A percentile compares a stretch with the other conserved stretches of the same genome.
Conservation (phyloP, 257 asterid genomes). For the Petunia secreta region DNA sequence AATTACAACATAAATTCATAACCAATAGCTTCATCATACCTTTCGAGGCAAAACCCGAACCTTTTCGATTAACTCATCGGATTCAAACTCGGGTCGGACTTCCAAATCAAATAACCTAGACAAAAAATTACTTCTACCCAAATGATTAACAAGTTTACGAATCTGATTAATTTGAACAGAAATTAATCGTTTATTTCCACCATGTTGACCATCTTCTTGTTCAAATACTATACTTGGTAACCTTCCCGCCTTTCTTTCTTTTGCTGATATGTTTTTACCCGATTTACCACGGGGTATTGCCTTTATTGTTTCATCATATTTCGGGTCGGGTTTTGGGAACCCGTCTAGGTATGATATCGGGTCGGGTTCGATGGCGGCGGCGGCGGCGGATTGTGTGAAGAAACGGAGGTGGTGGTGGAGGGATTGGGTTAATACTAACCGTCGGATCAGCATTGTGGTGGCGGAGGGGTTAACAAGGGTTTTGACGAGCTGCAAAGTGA, state of each 20-base stretch:
- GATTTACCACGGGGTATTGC: slow-evolving; percentile 73
- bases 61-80: slow-evolving; percentile 69
- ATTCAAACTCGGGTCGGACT: slow-evolving; percentile 60
- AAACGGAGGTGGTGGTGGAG: slow-evolving; percentile 40
- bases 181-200: slow-evolving; percentile 91
- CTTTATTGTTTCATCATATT: slow-evolving; percentile 68
- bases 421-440: slow-evolving; percentile 49
- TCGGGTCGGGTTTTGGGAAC: slow-evolving; percentile 79
- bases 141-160: slow-evolving; percentile 80
- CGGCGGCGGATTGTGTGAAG: slow-evolving; percentile 48
- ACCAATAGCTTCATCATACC: slow-evolving; percentile 41
- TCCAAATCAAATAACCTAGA: slow-evolving; percentile 79
- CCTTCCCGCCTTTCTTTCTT: slow-evolving; percentile 73
- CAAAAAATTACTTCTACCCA: slow-evolving; percentile 74
- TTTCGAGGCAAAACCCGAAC: slow-evolving; percentile 85
- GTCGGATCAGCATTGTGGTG: slow-evolving; percentile 70
- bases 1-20: neutral
- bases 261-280: slow-evolving; percentile 70
- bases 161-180: slow-evolving; percentile 85
- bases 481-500: neutral
- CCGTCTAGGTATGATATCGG: slow-evolving; percentile 56
- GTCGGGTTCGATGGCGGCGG: slow-evolving; percentile 55
- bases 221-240: slow-evolving; percentile 92
- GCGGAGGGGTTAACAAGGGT: slow-evolving; percentile 54
- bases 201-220: slow-evolving; percentile 93